A percentile compares a stretch with the other conserved stretches of the same genome.
Conservation (phyloP, 371 early-diverging fungal genomes). For the Vittaforma corneae region DNA sequence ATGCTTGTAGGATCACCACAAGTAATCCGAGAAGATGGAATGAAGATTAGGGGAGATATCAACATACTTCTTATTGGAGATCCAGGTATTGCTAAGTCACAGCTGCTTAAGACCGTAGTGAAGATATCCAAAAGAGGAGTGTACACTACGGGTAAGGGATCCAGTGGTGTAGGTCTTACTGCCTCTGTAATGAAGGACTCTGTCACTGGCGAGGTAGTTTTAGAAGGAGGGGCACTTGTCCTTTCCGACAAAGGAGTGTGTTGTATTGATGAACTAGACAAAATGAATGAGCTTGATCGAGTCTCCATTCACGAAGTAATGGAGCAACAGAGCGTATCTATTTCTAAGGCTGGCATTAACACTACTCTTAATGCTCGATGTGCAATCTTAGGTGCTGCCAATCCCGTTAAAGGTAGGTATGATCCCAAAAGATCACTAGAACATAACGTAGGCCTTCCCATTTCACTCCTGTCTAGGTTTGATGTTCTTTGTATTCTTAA, state of each 20-base stretch:
- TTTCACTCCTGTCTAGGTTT: slow-evolving; percentile 82
- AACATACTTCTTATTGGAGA: slow-evolving; percentile 71
- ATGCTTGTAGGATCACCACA: slow-evolving; percentile 90
- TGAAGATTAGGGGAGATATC: slow-evolving; percentile 65
- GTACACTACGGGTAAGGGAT: slow-evolving; percentile 67
- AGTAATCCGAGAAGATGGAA: slow-evolving; percentile 79
- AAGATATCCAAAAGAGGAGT: slow-evolving; percentile 51
- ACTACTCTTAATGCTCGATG: slow-evolving; percentile 94
- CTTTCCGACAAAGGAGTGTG: slow-evolving; percentile 66
- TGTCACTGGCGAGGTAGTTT: slow-evolving; percentile 64
- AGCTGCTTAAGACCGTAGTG: slow-evolving; percentile 62
- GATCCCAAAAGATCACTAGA: slow-evolving; percentile 72
- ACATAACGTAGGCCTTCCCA: slow-evolving; percentile 86
- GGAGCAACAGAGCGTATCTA: slow-evolving; percentile 98
- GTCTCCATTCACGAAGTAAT: slow-evolving; percentile 96
- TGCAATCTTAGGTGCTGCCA: slow-evolving; percentile 88
- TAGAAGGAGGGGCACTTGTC: slow-evolving; percentile 70
- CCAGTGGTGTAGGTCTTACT: slow-evolving; percentile 68
- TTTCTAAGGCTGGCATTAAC: slow-evolving; percentile 98
- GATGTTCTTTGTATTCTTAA: slow-evolving; percentile 82
- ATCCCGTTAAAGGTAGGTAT: slow-evolving; percentile 87
- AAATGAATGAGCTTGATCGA: slow-evolving; percentile 85
- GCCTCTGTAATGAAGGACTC: slow-evolving; percentile 64
- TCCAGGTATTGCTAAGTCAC: slow-evolving; percentile 73
- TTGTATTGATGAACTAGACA: slow-evolving; percentile 70